Base-by-base conservation (phyloP, 441 rosid genomes). In the Gossypium laxum region DNA sequence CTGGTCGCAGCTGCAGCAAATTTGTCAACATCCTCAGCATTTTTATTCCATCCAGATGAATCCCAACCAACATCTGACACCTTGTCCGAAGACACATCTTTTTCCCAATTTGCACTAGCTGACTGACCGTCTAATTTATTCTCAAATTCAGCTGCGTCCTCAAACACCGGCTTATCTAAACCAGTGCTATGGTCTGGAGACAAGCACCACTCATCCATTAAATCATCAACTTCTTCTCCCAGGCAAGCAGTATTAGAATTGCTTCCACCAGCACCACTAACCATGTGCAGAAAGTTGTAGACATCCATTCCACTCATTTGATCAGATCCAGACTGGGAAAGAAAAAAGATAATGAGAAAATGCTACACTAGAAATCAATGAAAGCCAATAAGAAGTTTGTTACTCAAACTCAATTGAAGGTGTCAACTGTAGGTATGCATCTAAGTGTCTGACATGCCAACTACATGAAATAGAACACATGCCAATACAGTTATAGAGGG, bases 201-300 rank as follows among this genome's bases (percentile, higher is more conserved):
- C 67, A 79, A 82, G 71, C 76, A 83, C 88, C 93, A 89, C 41
- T 87, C 98, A 28, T 76, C 88, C 67, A 84, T 67, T 10, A 86
- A 75, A 38, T 84, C 86, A 56, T 90, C 96, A 65, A 88, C 83
- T 51, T 92, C 99, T 7, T 65, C 81, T 2, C 98, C 98, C 45
- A 90, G 85, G 75, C 92, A 92, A 55, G 82, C 88, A 60, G 90
- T 78, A 51, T 66, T 75, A 7, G 58, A 14, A 55, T 79, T 87
- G 72, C 54, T 82, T 71, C 68, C 80, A 55, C 72, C 69, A 52
- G 70, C 65, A 8, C 79, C 56, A 70, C 87, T 82, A 67, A 92
- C 88, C 93, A 91, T 87, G 60, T 86, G 85, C 19, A 95, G 90
- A 75, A 92, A 88, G 75, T 82, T 76, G 72, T 86, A 95, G n/a